Percentiles rank a stretch among this genome's conserved stretches.
These are phyloP conservation scores for Tulasnella sp. DNA, from an alignment of 768 basidiomycete genomes.

Conservation along the genomic window DNA sequence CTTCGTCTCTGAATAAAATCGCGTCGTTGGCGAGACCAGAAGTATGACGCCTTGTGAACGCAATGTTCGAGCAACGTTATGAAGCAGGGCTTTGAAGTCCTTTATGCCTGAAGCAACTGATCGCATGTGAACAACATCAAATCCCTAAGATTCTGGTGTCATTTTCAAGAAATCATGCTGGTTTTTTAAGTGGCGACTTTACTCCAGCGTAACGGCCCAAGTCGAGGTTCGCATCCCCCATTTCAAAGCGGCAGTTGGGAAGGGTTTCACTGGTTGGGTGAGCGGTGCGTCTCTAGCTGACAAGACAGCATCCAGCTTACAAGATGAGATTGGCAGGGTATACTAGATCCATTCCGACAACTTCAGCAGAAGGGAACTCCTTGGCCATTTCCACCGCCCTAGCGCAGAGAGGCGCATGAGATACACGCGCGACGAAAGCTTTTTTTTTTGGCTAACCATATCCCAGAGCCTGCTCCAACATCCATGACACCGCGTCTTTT, in stretches of 20 bases:
- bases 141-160: background rate
- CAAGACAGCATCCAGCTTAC: background rate
- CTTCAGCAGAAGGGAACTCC: slow-evolving; percentile 10
- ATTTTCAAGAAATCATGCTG: background rate
- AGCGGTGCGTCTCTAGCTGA: background rate
- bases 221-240: slow-evolving; percentile 15
- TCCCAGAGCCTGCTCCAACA: slow-evolving; percentile 10
- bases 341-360: slow-evolving; percentile 15
- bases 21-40: background rate
- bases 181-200: no score
- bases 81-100: slow-evolving; percentile 3
- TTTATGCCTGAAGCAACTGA: slow-evolving; percentile 1
- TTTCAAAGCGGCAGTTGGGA: slow-evolving; percentile 18
- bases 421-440: background rate
- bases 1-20: slow-evolving; percentile 1
- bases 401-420: background rate
- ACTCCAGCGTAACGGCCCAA: slow-evolving; percentile 16
- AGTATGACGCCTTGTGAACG: slow-evolving; percentile 16
- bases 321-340: background rate
- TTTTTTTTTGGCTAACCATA: background rate
- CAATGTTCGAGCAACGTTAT: slow-evolving; percentile 19
- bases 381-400: slow-evolving; percentile 20
- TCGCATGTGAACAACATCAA: slow-evolving; percentile 22
- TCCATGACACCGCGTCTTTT: background rate
- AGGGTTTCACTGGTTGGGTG: background rate